phyloP scores from a whole-genome alignment of 495 filamentous ascomycete species.

The Aspergillus nanangensis region DNA sequence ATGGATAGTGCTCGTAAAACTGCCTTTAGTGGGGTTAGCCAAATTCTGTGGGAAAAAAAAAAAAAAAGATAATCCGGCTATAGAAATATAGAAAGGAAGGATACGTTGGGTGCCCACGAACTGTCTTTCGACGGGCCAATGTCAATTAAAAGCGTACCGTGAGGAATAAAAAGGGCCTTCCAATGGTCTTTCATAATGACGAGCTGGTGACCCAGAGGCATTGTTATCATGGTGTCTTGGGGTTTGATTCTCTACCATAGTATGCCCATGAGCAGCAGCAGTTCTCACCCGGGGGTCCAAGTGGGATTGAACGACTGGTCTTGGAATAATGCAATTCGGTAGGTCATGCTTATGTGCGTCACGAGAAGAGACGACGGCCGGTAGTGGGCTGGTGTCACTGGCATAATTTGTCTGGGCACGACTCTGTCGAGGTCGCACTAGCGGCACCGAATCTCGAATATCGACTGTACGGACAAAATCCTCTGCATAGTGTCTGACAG shows the following conservation, averaged over 20 bases:
- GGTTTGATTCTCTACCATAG: conserved; percentile 1
- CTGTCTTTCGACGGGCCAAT: too few relatives aligned
- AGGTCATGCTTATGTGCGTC: conserved; percentile 12
- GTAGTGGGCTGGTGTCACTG: conserved; percentile 15
- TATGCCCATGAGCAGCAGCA: conserved; percentile 7
- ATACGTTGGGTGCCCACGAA: too few relatives aligned
- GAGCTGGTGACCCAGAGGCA: conserved; percentile 1
- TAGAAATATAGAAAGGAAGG: too few relatives aligned
- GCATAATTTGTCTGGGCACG: conserved; percentile 8
- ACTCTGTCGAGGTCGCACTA: conserved; percentile 17
- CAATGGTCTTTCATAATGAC: conserved; percentile 7
- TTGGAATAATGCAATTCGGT: conserved; percentile 10
- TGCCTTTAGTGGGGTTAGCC: conserved; percentile 4
- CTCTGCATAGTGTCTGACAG: conserved; percentile 29
- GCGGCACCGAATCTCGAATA: conserved; percentile 19
- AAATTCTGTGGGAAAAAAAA: too few relatives aligned
- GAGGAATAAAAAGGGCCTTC: conserved; percentile 3
- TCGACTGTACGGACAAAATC: conserved; percentile 37
- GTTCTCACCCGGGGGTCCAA: conserved; percentile 9
- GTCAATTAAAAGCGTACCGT: conserved; percentile 16
- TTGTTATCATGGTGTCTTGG: conserved; percentile 1
- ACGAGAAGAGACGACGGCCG: conserved; percentile 8
- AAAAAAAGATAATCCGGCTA: too few relatives aligned
- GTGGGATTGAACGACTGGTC: conserved; percentile 9
- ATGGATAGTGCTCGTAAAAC: conserved; percentile 1